phyloP scores from a whole-genome alignment of 768 basidiomycete species.

The Rubroboletus satanas region DNA sequence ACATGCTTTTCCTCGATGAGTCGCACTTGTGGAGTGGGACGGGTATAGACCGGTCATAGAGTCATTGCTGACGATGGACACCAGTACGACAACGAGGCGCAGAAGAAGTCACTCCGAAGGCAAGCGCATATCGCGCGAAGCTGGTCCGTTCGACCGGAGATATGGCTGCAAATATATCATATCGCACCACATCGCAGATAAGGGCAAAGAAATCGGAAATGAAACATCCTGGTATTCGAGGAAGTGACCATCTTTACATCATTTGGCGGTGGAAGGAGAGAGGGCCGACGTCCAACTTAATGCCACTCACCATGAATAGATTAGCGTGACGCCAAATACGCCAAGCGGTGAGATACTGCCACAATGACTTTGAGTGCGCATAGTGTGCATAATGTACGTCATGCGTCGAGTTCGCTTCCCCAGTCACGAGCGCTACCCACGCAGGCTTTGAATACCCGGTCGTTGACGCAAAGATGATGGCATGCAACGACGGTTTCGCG shows the following conservation, averaged over 20 bases:
- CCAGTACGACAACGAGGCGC: slow-evolving; percentile 1
- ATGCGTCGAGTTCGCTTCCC: background rate
- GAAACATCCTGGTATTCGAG: background rate
- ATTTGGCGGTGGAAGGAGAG: background rate
- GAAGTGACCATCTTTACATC: background rate
- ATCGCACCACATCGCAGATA: background rate
- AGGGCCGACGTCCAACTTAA: background rate
- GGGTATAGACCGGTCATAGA: background rate
- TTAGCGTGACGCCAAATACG: background rate
- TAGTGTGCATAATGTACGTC: background rate
- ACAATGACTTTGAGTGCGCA: background rate
- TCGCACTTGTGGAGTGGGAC: background rate
- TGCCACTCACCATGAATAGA: background rate
- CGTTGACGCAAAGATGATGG: slow-evolving; percentile 1
- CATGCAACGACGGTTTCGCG: background rate
- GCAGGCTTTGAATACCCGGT: background rate
- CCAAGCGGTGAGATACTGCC: background rate
- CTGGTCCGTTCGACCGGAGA: background rate
- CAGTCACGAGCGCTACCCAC: background rate
- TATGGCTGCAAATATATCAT: background rate
- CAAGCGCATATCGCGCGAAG: background rate
- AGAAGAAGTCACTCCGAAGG: background rate
- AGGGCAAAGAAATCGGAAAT: background rate
- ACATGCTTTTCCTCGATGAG: background rate
- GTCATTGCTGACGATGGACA: too few relatives aligned